Percentiles rank a stretch among this genome's conserved stretches.
Conservation (phyloP, 306 rosid genomes). For the Vigna reflexopilosa region DNA sequence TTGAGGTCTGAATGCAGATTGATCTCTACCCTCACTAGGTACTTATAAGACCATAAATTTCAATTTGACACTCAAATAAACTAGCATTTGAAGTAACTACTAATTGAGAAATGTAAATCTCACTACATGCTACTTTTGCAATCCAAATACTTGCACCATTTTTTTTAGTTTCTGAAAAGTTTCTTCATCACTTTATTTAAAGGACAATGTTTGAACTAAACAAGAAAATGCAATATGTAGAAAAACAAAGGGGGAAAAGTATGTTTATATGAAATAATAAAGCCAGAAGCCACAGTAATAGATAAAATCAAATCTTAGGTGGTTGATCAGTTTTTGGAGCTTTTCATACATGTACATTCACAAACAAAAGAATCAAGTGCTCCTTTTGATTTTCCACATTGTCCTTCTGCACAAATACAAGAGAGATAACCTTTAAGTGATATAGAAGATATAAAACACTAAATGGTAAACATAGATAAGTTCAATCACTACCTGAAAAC, state of each 20-base stretch:
- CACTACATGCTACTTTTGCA: slow-evolving; percentile 99
- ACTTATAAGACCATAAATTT: slow-evolving; percentile 21
- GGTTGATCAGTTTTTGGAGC: slow-evolving; percentile 72
- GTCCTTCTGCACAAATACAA: slow-evolving; percentile 63
- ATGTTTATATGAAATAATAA: slow-evolving; percentile 33
- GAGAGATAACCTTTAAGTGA: slow-evolving; percentile 34
- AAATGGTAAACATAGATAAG: slow-evolving; percentile 28
- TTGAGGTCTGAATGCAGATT: background rate
- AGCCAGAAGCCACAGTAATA: slow-evolving; percentile 11
- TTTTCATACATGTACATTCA: slow-evolving; percentile 84
- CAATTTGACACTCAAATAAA: slow-evolving; percentile 24
- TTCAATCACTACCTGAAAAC: slow-evolving; percentile 78
- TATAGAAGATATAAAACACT: slow-evolving; percentile 32
- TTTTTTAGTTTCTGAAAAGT: slow-evolving; percentile 90
- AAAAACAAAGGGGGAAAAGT: background rate
- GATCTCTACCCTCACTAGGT: slow-evolving; percentile 34
- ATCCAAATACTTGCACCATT: slow-evolving; percentile 91
- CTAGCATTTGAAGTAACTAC: slow-evolving; percentile 22
- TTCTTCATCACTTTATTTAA: slow-evolving; percentile 90
- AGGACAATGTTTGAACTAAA: slow-evolving; percentile 84
- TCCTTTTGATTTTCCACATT: slow-evolving; percentile 98
- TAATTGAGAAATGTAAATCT: slow-evolving; percentile 49
- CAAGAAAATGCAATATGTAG: slow-evolving; percentile 25
- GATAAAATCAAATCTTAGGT: slow-evolving; percentile 65
- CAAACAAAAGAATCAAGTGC: slow-evolving; percentile 94